Evolutionary conservation across 768 basidiomycete species (phyloP), one percentile per base, ranked within the genome.

Genomic region (Tulasnella sp.): DNA sequence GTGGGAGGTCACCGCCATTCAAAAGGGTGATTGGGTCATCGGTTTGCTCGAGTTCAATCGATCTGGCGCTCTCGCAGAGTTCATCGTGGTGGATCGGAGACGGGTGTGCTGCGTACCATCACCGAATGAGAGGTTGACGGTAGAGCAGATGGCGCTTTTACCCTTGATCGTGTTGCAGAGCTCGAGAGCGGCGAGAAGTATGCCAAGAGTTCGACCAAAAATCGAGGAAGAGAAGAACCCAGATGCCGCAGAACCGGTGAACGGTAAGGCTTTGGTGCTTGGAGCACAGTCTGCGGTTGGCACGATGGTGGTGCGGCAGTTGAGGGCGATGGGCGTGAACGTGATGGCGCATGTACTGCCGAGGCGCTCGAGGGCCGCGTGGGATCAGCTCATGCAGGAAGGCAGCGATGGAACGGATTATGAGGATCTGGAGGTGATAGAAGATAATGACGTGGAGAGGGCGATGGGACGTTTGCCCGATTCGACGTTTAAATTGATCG

Each of bases 11-110:
- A 76, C 73, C n/a, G 72, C 76, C 21, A 72, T 81, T 24, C 77
- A 76, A 67, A 81, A 81, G 64, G 88, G 89, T 3, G 92, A 96
- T 65, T 89, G 92, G 84, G 86, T 93, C 4, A 73, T 88, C 60
- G 92, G 91, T 10, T 65, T 92, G 62, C 68, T 86, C 68, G 86
- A 92, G 66, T 75, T 86, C 10, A 75, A 50, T 21, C 63, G 92
- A 88, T 84, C 81, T 64, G 92, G 92, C 50, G 87, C 87, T 4
- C 76, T 94, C 21, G 78, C 88, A n/a, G 89, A 96, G 71, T 94
- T 90, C 72, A 80, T 94, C 61, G 75, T 88, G 24, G 78, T 84
- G 22, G 89, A 94, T 66, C 80, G 87, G 27, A 85, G 83, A 66
- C 80, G 87, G 12, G 70, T 93, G 1, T 80, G 84, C 62, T 78